Evolutionary conservation across 805 yeast genomes (phyloP), one percentile per base, ranked within the genome.

Genomic region (Candida dajiaensis): DNA sequence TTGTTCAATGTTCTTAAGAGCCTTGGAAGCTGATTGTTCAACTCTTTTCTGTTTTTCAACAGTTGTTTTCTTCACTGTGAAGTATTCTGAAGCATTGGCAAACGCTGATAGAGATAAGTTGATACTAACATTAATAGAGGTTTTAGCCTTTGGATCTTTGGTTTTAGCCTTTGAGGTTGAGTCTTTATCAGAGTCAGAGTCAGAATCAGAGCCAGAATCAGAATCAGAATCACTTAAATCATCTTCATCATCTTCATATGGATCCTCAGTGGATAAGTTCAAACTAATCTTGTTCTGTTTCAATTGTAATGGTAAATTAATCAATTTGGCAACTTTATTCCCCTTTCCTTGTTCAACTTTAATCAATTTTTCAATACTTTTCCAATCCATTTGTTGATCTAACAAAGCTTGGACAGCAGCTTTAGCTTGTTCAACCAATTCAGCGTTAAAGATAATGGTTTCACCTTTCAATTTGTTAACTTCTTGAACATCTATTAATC

Each of bases 371-470:
- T 85, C 96, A 51, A 90, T 90, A 50, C 88, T 84, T 38, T 78
- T 77, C 99, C 99, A 92, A 62, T 92, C 97, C 88, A 89, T 87
- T 52, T 87, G 90, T 59, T 87, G 94, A 46, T 83, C 81, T 5
- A 89, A 51, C 45, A 89, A 66, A 1, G 71, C 68, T 48, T 82
- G 84, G 5, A 92, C 85, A 3, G 85, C 82, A 8, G 61, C 64
- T 49, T 78, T 83, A 41, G 94, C 89, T 16, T 78, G 77, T 42
- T 85, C 94, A 6, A 90, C 89, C 22, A 78, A 54, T 23, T 80
- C 80, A 5, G 92, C 84, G 61, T 85, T 73, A 33, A 74, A 68
- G 50, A 86, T 83, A 25, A 92, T 81, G 5, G 85, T 68, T 51
- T 80, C 83, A 11, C 96, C 98, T 53, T 82, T 85, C 46, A 70